Conservation (phyloP, 495 filamentous ascomycete species). For the Hyphodiscus hymeniophilus region DNA sequence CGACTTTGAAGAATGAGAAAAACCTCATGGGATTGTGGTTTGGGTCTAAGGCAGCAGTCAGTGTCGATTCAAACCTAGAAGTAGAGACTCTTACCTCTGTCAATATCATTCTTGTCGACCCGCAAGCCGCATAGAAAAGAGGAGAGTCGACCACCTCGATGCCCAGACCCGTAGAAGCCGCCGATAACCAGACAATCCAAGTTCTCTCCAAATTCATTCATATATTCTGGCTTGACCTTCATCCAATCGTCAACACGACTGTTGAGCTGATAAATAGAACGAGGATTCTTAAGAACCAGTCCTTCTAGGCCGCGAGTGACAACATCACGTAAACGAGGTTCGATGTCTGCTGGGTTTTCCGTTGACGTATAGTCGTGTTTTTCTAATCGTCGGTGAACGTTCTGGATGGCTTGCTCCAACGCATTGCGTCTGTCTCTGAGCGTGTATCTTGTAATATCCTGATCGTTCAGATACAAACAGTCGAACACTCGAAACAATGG, state of each 20-base stretch:
- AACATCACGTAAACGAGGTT: slow-evolving; percentile 68
- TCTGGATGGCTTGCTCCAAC: slow-evolving; percentile 54
- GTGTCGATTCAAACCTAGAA: background rate
- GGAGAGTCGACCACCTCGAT: slow-evolving; percentile 71
- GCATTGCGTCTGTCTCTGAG: slow-evolving; percentile 75
- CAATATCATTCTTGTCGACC: slow-evolving; percentile 58
- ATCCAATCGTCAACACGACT: slow-evolving; percentile 96
- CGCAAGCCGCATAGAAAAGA: slow-evolving; percentile 84
- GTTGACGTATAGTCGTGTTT: slow-evolving; percentile 69
- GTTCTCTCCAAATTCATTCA: slow-evolving; percentile 92
- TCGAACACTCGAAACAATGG: slow-evolving; percentile 84
- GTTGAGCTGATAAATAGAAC: slow-evolving; percentile 78
- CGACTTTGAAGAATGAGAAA: slow-evolving; percentile 92
- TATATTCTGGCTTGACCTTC: slow-evolving; percentile 98
- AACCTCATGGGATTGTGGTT: slow-evolving; percentile 59
- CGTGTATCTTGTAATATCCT: slow-evolving; percentile 69
- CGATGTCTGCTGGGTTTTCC: slow-evolving; percentile 59
- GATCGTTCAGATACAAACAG: slow-evolving; percentile 79
- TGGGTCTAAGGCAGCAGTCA: slow-evolving; percentile 18
- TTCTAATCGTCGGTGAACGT: slow-evolving; percentile 68
- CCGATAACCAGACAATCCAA: slow-evolving; percentile 85
- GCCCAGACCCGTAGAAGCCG: slow-evolving; percentile 86
- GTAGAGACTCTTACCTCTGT: slow-evolving; percentile 26
- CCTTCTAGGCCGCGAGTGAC: slow-evolving; percentile 87
- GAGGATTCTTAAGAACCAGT: slow-evolving; percentile 88